phyloP scores from a whole-genome alignment of 805 yeast genomes.

The Spathaspora arborariae region DNA sequence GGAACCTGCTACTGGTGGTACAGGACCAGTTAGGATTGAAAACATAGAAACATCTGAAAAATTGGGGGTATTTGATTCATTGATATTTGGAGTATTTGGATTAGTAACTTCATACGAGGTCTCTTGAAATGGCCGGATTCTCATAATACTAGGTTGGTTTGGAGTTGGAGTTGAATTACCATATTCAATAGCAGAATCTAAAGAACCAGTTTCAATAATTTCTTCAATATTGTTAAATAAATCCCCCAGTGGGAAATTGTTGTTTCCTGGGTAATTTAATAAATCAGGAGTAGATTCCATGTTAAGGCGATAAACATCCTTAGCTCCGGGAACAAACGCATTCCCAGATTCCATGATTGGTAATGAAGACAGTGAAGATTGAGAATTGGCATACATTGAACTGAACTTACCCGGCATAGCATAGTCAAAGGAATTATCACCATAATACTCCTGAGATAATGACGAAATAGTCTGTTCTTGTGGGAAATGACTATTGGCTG shows the following conservation, averaged over 20 bases:
- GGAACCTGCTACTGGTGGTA: neutral
- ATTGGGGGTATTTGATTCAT: conserved; percentile 17
- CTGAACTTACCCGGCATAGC: neutral
- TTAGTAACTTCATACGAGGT: neutral
- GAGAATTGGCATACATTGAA: conserved; percentile 6
- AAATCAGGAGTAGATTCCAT: conserved; percentile 15
- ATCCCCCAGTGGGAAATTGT: conserved; percentile 2
- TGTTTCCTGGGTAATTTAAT: conserved; percentile 3
- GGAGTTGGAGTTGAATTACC: neutral
- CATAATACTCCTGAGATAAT: neutral
- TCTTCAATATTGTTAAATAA: conserved; percentile 19
- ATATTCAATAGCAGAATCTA: conserved; percentile 27
- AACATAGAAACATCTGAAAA: conserved; percentile 11
- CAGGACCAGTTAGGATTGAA: neutral
- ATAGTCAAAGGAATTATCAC: neutral
- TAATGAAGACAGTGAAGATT: conserved; percentile 1
- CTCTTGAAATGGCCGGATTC: conserved; percentile 2
- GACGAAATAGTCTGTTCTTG: neutral
- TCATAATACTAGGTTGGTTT: neutral
- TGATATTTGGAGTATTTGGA: conserved; percentile 14
- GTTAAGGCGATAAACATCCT: neutral
- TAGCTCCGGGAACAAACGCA: neutral
- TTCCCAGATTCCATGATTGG: neutral
- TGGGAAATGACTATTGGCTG: neutral
- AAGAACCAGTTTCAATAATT: conserved; percentile 21